phyloP scores from a whole-genome alignment of 202 grass and related monocot species.

The Setaria italica region DNA sequence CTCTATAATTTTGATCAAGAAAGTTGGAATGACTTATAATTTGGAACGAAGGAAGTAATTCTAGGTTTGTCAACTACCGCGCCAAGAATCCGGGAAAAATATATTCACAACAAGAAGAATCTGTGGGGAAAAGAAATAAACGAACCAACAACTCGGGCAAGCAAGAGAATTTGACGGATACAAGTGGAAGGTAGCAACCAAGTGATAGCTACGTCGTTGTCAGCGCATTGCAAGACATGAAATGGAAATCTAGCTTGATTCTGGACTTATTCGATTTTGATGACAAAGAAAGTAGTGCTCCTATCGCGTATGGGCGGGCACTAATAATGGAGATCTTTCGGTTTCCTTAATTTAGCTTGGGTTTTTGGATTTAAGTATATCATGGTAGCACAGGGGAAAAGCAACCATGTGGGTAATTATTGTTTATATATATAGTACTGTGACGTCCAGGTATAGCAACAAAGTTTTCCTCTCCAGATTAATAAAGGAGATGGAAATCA shows the following conservation, averaged over 20 bases:
- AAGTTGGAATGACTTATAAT: no score
- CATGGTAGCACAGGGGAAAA: slow-evolving; percentile 8
- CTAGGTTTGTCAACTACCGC: neutral
- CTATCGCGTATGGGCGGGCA: neutral
- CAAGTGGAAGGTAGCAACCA: neutral
- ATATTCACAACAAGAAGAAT: neutral
- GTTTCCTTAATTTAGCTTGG: neutral
- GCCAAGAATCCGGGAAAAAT: slow-evolving; percentile 13
- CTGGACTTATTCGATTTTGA: neutral
- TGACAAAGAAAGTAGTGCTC: neutral
- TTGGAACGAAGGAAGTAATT: no score
- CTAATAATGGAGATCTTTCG: neutral
- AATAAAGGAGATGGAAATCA: no score
- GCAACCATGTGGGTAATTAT: neutral
- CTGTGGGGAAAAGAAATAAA: no score
- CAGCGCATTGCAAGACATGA: neutral
- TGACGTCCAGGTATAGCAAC: neutral
- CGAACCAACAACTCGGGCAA: neutral
- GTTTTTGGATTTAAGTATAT: no score
- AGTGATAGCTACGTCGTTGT: neutral
- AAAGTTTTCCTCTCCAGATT: neutral
- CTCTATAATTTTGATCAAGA: no score
- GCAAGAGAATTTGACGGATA: neutral
- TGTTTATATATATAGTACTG: neutral
- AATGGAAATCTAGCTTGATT: neutral